Evolutionary conservation across 768 basidiomycete species (phyloP), one percentile per base, ranked within the genome.

Genomic region (Coprinopsis sp.): DNA sequence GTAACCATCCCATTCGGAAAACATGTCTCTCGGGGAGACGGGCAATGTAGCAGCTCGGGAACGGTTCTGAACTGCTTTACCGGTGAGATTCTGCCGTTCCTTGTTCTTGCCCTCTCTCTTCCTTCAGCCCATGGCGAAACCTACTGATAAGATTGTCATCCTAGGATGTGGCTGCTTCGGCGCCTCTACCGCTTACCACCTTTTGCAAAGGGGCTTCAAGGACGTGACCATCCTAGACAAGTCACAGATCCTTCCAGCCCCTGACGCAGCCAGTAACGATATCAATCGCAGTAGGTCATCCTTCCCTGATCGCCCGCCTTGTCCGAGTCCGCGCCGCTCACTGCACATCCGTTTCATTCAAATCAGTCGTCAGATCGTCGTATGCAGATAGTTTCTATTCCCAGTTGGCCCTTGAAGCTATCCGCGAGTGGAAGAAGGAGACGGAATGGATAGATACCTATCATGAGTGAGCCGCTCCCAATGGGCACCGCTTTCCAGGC

Each of bases 81-180:
- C n/a, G n/a, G n/a, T n/a, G n/a, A n/a, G n/a, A n/a, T n/a, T n/a
- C n/a, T n/a, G n/a, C n/a, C n/a, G n/a, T n/a, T n/a, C n/a, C n/a
- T n/a, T n/a, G n/a, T n/a, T n/a, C n/a, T n/a, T n/a, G n/a, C n/a
- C n/a, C n/a, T n/a, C n/a, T n/a, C n/a, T n/a, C n/a, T n/a, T n/a
- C n/a, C n/a, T n/a, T n/a, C n/a, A n/a, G n/a, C n/a, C n/a, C 46
- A 47, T 30, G 40, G 24, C 12, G 6, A 23, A 13, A 16, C 13
- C 31, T 4, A 24, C n/a, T 24, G 43, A 33, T 33, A 65, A 62
- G 41, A 68, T 84, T 36, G 57, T 91, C 43, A 82, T 93, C 50
- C 70, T 91, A 33, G 91, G 91, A 22, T 83, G 87, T 31, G 91
- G 91, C 4, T 82, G 82, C 53, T 94, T 94, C 60, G 93, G 93